Conservation (phyloP, 331 rosid genomes). For the Telfairia occidentalis region DNA sequence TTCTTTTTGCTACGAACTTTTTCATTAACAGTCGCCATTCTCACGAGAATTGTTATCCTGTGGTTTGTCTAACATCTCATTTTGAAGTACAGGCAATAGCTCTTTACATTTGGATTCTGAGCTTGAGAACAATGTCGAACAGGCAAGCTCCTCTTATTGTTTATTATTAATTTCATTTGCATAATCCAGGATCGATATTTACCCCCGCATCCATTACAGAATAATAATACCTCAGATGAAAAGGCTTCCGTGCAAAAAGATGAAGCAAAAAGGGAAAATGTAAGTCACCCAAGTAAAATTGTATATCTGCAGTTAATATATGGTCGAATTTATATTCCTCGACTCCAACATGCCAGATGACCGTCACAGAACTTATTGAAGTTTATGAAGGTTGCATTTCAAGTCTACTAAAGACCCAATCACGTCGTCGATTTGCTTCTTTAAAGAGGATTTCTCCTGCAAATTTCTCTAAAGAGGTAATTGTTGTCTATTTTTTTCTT, state of each 20-base stretch:
- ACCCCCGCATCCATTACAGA: slow-evolving; percentile 39
- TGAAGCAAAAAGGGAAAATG: slow-evolving; percentile 43
- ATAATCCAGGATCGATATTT: slow-evolving; percentile 23
- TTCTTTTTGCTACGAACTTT: background rate
- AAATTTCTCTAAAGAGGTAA: slow-evolving; percentile 80
- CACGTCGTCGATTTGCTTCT: slow-evolving; percentile 49
- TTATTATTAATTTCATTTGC: slow-evolving; percentile 3
- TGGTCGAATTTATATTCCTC: background rate
- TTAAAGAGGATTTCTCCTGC: slow-evolving; percentile 71
- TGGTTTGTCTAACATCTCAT: slow-evolving; percentile 14
- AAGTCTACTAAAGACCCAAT: slow-evolving; percentile 50
- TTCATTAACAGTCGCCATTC: background rate
- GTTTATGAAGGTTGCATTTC: slow-evolving; percentile 75
- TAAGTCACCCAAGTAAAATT: slow-evolving; percentile 22
- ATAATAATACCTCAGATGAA: slow-evolving; percentile 27
- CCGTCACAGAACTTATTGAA: slow-evolving; percentile 62
- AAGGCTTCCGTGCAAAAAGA: slow-evolving; percentile 28
- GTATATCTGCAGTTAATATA: background rate
- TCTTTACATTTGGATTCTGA: slow-evolving; percentile 35
- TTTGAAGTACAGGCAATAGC: slow-evolving; percentile 44
- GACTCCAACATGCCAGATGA: slow-evolving; percentile 39
- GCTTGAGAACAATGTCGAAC: slow-evolving; percentile 36
- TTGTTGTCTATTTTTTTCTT: background rate
- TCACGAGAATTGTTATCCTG: background rate
- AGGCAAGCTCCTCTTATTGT: slow-evolving; percentile 37